A percentile compares a stretch with the other conserved stretches of the same genome.
Conservation (phyloP, 495 filamentous ascomycete species). For the Ramalina intermedia region DNA sequence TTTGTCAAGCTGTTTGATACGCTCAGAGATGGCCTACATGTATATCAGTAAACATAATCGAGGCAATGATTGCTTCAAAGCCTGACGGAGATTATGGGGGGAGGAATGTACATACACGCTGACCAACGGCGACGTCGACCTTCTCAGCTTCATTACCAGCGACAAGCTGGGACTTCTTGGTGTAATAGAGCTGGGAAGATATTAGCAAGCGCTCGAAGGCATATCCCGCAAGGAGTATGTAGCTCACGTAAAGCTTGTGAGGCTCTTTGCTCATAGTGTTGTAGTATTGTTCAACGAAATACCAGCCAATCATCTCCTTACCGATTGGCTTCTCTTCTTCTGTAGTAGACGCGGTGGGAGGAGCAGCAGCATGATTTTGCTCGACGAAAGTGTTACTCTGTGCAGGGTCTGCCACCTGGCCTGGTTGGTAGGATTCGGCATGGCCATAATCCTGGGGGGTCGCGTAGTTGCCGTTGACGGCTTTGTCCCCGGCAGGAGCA, state of each 20-base stretch:
- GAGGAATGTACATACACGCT: conserved; percentile 46
- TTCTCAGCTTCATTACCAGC: conserved; percentile 79
- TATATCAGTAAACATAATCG: neutral
- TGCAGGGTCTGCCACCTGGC: conserved; percentile 18
- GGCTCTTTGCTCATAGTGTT: conserved; percentile 88
- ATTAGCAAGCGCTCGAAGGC: conserved; percentile 1
- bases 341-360: conserved; percentile 20
- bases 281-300: conserved; percentile 98
- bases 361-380: conserved; percentile 2
- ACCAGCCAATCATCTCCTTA: conserved; percentile 95
- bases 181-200: conserved; percentile 54
- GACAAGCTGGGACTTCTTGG: conserved; percentile 68
- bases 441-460: conserved; percentile 4
- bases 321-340: conserved; percentile 29
- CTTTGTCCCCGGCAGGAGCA: conserved; percentile 1
- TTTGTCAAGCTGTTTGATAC: conserved; percentile 82
- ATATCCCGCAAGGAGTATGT: neutral
- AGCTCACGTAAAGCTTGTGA: conserved; percentile 76
- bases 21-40: conserved; percentile 73
- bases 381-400: neutral
- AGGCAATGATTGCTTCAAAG: neutral
- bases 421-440: conserved; percentile 26
- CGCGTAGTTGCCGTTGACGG: conserved; percentile 13
- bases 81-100: neutral
- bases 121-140: conserved; percentile 66